phyloP scores from a whole-genome alignment of 2,329 filamentous ascomycete genomes.

The Colletotrichum sp. region DNA sequence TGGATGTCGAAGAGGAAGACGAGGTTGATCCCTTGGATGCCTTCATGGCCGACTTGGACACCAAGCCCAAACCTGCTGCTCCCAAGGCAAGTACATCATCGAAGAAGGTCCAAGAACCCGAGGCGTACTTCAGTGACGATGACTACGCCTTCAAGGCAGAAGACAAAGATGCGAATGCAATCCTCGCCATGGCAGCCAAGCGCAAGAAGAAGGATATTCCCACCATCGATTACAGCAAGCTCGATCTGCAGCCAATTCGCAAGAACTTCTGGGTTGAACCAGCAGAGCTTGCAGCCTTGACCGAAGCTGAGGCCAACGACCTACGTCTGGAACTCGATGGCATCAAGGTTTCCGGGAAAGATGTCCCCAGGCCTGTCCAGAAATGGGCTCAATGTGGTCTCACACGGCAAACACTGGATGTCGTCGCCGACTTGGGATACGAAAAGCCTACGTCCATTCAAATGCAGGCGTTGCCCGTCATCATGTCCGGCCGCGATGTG shows the following conservation, averaged over 20 bases:
- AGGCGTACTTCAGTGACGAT: conserved; percentile 89
- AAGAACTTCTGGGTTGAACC: conserved; percentile 97
- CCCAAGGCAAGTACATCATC: conserved; percentile 35
- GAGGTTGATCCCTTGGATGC: conserved; percentile 91
- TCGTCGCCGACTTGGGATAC: conserved; percentile 81
- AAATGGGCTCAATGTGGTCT: conserved; percentile 97
- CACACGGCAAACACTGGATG: conserved; percentile 83
- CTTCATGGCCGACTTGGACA: conserved; percentile 81
- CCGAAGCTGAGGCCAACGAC: conserved; percentile 81
- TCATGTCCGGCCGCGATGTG: conserved; percentile 95
- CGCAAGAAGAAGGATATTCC: conserved; percentile 97
- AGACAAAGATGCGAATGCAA: conserved; percentile 50
- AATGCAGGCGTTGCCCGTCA: conserved; percentile 89
- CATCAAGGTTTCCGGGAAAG: conserved; percentile 89
- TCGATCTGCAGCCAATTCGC: conserved; percentile 83
- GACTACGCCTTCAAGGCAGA: conserved; percentile 65
- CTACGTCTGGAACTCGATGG: conserved; percentile 89
- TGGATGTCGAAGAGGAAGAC: conserved; percentile 60
- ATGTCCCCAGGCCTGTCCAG: conserved; percentile 90
- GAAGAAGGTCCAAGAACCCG: conserved; percentile 69
- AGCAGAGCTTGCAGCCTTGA: conserved; percentile 80
- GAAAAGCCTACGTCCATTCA: conserved; percentile 93
- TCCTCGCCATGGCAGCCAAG: conserved; percentile 62
- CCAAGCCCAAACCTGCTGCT: conserved; percentile 31
- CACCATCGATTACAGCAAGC: conserved; percentile 81